A percentile compares a stretch with the other conserved stretches of the same genome.
Evolutionary conservation across 2,329 filamentous ascomycete genomes (phyloP).

Genomic region (Trichoderma semiorbis): DNA sequence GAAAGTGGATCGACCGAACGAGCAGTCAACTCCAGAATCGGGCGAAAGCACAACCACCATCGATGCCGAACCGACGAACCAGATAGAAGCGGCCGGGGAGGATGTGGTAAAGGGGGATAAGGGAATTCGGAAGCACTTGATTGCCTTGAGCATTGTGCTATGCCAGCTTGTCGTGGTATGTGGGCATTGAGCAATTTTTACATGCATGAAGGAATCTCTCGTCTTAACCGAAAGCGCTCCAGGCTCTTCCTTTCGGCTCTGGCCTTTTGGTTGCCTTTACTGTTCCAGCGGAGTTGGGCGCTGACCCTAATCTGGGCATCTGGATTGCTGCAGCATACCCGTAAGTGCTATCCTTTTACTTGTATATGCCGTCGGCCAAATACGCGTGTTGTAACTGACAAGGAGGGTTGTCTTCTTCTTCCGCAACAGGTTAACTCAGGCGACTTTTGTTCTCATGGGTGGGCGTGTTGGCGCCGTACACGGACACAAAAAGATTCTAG

Average conservation of each 20-base stretch:
- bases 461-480: background rate
- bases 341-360: background rate
- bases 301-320: background rate
- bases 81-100: background rate
- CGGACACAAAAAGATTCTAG: background rate
- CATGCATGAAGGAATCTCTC: background rate
- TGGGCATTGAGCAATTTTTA: background rate
- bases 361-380: background rate
- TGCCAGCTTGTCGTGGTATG: constrained; percentile 11
- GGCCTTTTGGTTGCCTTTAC: constrained; percentile 3
- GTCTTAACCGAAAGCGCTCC: background rate
- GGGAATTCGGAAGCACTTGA: background rate
- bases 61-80: background rate
- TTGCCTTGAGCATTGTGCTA: constrained; percentile 9
- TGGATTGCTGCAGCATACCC: constrained; percentile 10
- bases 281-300: background rate
- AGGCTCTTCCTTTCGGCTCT: constrained; percentile 15
- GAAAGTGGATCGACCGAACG: background rate
- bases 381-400: background rate
- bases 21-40: background rate
- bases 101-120: background rate
- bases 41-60: background rate
- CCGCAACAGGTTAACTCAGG: background rate
- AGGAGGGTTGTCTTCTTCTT: background rate
- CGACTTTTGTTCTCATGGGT: constrained; percentile 9